Evolutionary conservation across 1,284 basidiomycete species (phyloP), one percentile per base, ranked within the genome.

Genomic region (Sphagnurus paluster): DNA sequence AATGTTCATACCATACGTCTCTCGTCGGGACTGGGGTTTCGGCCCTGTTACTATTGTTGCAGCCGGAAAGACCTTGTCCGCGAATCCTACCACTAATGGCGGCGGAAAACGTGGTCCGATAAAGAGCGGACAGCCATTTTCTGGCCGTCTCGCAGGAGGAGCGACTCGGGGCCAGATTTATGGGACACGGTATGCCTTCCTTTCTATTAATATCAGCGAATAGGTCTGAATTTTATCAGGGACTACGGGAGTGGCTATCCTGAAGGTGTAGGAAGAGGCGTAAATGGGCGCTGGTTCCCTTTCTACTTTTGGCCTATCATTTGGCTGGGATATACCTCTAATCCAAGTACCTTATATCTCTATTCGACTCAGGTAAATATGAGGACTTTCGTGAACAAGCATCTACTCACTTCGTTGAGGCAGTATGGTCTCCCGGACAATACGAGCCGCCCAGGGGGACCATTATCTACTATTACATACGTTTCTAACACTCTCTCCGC

Each of bases 291-390:
- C 32, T 46, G 46, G 13, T 54, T 54, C 16, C 49, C 52, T 2
- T 54, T 54, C 23, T 51, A 52, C 19, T 54, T 52, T 19, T 54
- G 52, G 52, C 52, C 52, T 4, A 24, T 52, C 3, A 24, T 39
- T 5, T 54, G 52, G 49, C 8, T 37, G 10, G 37, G 37, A 5
- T 21, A 42, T 2, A 36, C 35, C 11, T 26, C 23, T 9, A 20
- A 24, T 19, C 10, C 19, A 9, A 33, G 28, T 2, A 38, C 42
- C 21, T 42, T 42, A 1, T 51, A 47, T 37, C 26, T 53, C 5
- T 40, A 50, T 24, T 24, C 52, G 13, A 23, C 13, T 10, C 38
- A 44, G 42, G 48, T 50, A 39, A 28, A 17, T 16, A 13, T 29
- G 2, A 24, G 16, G 4, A 4, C 23, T 20, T 33, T 19, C 2